Conservation (phyloP, 805 yeast genomes). For the Yamadazyma nakazawae region DNA sequence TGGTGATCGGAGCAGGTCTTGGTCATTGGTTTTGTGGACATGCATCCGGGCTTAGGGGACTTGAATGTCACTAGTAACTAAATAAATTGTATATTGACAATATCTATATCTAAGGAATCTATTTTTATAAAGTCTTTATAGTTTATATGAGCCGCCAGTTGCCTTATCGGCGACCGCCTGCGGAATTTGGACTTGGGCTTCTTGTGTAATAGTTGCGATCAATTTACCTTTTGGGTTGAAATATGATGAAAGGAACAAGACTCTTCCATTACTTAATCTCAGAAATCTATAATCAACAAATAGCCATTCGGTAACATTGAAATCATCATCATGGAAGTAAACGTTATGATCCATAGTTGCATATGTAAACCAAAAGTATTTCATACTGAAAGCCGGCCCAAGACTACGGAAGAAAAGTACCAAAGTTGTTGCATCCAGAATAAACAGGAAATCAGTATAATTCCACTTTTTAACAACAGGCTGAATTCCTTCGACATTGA, state of each 20-base stretch:
- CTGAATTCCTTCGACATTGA: constrained; percentile 24
- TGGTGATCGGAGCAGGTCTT: constrained; percentile 64
- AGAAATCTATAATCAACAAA: constrained; percentile 32
- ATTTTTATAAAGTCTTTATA: neutral
- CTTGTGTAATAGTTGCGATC: constrained; percentile 34
- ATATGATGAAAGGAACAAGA: constrained; percentile 24
- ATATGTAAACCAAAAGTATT: constrained; percentile 26
- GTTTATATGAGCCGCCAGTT: constrained; percentile 11
- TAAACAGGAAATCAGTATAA: constrained; percentile 12
- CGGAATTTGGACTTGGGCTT: constrained; percentile 23
- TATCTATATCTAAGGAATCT: neutral
- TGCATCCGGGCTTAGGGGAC: constrained; percentile 1
- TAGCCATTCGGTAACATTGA: constrained; percentile 36
- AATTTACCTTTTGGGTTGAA: constrained; percentile 28
- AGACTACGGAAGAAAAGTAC: constrained; percentile 27
- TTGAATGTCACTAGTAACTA: constrained; percentile 29
- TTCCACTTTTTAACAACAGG: constrained; percentile 14
- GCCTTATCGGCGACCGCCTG: constrained; percentile 14
- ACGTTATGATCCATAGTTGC: constrained; percentile 38
- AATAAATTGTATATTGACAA: constrained; percentile 7
- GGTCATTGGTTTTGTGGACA: constrained; percentile 64
- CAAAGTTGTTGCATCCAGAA: constrained; percentile 31
- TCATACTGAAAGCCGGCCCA: constrained; percentile 20
- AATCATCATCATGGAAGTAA: constrained; percentile 34
- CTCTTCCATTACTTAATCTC: constrained; percentile 32